These are phyloP conservation scores for Ilex aquifolium DNA, from an alignment of 257 asterid genomes.

Conservation along the genomic window DNA sequence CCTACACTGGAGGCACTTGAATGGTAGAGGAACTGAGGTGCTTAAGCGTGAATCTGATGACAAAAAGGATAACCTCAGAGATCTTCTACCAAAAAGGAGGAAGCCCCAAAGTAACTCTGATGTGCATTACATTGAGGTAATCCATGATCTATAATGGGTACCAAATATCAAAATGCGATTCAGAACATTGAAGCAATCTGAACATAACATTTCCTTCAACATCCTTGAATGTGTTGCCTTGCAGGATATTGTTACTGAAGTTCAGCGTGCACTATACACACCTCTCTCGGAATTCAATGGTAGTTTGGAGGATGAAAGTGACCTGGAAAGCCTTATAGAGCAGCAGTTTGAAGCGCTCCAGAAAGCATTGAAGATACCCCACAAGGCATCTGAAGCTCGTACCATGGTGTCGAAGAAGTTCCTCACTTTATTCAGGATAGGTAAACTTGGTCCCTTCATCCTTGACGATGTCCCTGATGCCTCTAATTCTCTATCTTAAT, in stretches of 20 bases:
- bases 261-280: constrained; percentile 53
- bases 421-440: constrained; percentile 67
- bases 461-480: constrained; percentile 71
- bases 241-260: constrained; percentile 67
- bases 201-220: not conserved
- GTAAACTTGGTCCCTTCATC: constrained; percentile 80
- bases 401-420: constrained; percentile 62
- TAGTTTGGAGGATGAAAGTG: constrained; percentile 63
- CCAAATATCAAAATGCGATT: no score
- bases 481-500: constrained; percentile 18
- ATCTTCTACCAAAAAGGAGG: constrained; percentile 50
- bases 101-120: constrained; percentile 40
- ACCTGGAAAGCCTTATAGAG: constrained; percentile 66
- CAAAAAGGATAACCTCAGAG: constrained; percentile 50
- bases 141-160: not conserved
- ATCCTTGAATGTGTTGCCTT: not conserved
- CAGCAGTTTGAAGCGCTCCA: constrained; percentile 72
- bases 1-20: constrained; percentile 63
- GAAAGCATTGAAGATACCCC: constrained; percentile 60
- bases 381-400: constrained; percentile 70
- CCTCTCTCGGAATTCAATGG: constrained; percentile 56
- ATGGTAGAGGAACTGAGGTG: constrained; percentile 27
- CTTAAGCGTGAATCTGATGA: constrained; percentile 21
- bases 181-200: not conserved
- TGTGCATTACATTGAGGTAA: constrained; percentile 68